These are phyloP conservation scores for Mollisia scopiformis DNA, from an alignment of 2,329 filamentous ascomycete species.

Conservation along the genomic window DNA sequence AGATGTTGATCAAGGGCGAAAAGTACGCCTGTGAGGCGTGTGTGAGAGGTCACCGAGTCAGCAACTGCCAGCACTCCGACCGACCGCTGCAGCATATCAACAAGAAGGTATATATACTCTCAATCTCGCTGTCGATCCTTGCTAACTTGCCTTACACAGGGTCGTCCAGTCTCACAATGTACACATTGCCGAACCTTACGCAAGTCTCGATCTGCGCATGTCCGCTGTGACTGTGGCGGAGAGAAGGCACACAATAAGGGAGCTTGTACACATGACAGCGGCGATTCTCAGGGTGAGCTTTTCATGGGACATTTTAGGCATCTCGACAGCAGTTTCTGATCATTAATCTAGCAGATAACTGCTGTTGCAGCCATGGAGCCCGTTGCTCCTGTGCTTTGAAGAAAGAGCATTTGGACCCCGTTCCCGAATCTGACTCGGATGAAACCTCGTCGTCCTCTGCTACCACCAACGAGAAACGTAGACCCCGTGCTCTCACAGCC, in stretches of 20 bases:
- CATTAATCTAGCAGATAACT: slow-evolving; percentile 55
- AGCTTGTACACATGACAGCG: slow-evolving; percentile 57
- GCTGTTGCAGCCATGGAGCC: slow-evolving; percentile 71
- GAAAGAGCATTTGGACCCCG: slow-evolving; percentile 65
- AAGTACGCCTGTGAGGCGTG: slow-evolving; percentile 94
- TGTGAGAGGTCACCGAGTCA: slow-evolving; percentile 96
- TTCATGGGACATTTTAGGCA: slow-evolving; percentile 27
- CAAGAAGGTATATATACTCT: slow-evolving; percentile 63
- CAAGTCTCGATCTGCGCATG: slow-evolving; percentile 92
- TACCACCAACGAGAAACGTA: slow-evolving; percentile 43
- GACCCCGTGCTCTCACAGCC: slow-evolving; percentile 63
- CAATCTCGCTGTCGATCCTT: background rate
- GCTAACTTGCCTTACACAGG: slow-evolving; percentile 42
- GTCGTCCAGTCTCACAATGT: slow-evolving; percentile 96
- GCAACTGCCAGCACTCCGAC: slow-evolving; percentile 95
- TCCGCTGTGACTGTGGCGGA: slow-evolving; percentile 95
- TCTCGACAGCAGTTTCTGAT: slow-evolving; percentile 37
- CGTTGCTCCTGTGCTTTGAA: slow-evolving; percentile 68
- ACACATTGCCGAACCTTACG: slow-evolving; percentile 94
- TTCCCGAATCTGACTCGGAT: slow-evolving; percentile 66
- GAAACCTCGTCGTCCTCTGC: slow-evolving; percentile 47
- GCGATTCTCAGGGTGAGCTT: slow-evolving; percentile 41
- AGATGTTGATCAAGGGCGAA: slow-evolving; percentile 89
- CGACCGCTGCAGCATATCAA: slow-evolving; percentile 92
- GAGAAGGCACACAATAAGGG: slow-evolving; percentile 72